Evolutionary conservation across 441 rosid species (phyloP), one percentile per base, ranked within the genome.

Genomic region (Syzygium syzygioides): DNA sequence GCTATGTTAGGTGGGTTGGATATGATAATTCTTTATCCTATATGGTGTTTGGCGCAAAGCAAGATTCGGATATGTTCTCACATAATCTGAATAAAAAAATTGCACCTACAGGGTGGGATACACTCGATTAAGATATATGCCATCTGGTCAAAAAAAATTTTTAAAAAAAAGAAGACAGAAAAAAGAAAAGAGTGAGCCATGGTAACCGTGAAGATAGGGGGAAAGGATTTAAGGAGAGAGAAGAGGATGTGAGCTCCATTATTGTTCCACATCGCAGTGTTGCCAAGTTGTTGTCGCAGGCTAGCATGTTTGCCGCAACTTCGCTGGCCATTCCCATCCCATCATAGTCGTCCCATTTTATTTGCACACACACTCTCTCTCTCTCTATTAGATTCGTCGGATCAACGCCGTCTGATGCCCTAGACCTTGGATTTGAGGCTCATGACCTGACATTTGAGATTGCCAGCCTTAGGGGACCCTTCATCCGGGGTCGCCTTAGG

Each of bases 71-170:
- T 68, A 10, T 68, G 19, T 68, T 19, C 2, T 8, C 28, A 1
- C 37, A 68, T 9, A 66, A 66, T 66, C 18, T 18, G 25, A 32
- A 66, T 62, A n/a, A 3, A 9, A 66, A 62, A 66, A 68, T 2
- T 2, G 2, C 23, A 68, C 37, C 8, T 34, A 34, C 23, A 0
- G 2, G 14, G 23, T 1, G 7, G 0, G 48, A 32, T 19, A 9
- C 25, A 34, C 7, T 0, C 48, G 23, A 14, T 9, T 8, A 20
- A 34, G 48, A 10, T 34, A 68, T 19, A 18, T 68, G 79, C 48
- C 1, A 68, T 68, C 1, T 0, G 48, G 26, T 66, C 32, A 66
- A 66, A 30, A 30, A 14, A 30, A 30, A n/a, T 6, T 41, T 37
- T 4, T 4, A 28, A 9, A 14, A 62, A 62, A 60, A 28, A 62